Evolutionary conservation across 805 yeast genomes (phyloP).

Genomic region (Priceomyces castillae): DNA sequence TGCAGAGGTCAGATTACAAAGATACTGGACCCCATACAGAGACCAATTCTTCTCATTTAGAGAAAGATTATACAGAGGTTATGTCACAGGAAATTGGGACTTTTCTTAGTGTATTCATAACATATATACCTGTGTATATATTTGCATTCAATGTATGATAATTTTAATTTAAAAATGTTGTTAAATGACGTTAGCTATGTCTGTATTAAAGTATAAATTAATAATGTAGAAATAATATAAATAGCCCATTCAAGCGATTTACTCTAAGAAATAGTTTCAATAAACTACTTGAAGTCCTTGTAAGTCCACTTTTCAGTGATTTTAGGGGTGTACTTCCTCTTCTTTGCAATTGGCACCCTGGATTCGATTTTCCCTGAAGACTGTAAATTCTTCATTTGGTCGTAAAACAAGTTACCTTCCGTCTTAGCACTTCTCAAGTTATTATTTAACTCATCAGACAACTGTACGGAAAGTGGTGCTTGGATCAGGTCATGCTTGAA

Average conservation of each 20-base stretch:
- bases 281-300: slow-evolving; percentile 72
- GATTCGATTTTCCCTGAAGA: slow-evolving; percentile 84
- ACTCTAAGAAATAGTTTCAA: background rate
- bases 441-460: slow-evolving; percentile 84
- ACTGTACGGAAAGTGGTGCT: slow-evolving; percentile 66
- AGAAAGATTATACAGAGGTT: slow-evolving; percentile 47
- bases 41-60: slow-evolving; percentile 45
- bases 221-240: background rate
- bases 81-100: slow-evolving; percentile 45
- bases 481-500: slow-evolving; percentile 43
- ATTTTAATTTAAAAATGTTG: background rate
- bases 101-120: slow-evolving; percentile 15
- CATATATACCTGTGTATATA: background rate
- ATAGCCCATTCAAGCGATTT: too few species aligned
- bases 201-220: too few species aligned
- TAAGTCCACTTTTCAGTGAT: slow-evolving; percentile 90
- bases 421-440: slow-evolving; percentile 82
- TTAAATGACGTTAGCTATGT: background rate
- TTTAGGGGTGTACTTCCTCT: slow-evolving; percentile 67
- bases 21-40: slow-evolving; percentile 48
- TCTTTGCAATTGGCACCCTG: slow-evolving; percentile 65
- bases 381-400: slow-evolving; percentile 78
- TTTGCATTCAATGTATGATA: slow-evolving; percentile 3
- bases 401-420: slow-evolving; percentile 84
- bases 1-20: slow-evolving; percentile 26